These are phyloP conservation scores for Candolleomyces eurysporus DNA, from an alignment of 768 basidiomycete species.

Conservation along the genomic window DNA sequence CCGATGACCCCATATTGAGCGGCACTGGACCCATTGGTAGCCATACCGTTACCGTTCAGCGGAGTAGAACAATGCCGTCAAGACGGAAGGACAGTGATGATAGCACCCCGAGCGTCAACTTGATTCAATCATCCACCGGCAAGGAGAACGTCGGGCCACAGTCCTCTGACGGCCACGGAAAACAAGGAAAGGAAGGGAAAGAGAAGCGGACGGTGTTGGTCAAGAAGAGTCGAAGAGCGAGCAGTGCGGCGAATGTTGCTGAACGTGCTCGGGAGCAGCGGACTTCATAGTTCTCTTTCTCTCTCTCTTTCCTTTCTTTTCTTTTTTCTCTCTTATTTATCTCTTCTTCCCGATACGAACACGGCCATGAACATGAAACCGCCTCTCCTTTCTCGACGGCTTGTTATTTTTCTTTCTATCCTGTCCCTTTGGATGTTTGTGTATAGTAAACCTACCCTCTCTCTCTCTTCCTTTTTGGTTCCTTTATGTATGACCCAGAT, in stretches of 20 bases:
- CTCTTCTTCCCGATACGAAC: background rate
- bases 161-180: background rate
- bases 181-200: background rate
- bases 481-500: too few relatives aligned
- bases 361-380: too few relatives aligned
- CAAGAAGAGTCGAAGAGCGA: conserved; percentile 15
- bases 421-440: too few relatives aligned
- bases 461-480: too few relatives aligned
- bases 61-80: conserved; percentile 68
- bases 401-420: too few relatives aligned
- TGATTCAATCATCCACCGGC: background rate
- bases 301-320: background rate
- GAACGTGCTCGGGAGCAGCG: conserved; percentile 6
- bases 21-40: conserved; percentile 21
- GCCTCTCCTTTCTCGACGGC: too few relatives aligned
- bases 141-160: conserved; percentile 4
- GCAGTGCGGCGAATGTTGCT: background rate
- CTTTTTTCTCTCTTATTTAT: background rate
- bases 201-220: conserved; percentile 9
- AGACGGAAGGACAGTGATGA: conserved; percentile 25
- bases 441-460: too few relatives aligned
- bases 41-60: conserved; percentile 38
- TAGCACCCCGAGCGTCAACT: background rate
- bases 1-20: conserved; percentile 26
- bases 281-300: conserved; percentile 6